Evolutionary conservation across 2,329 filamentous ascomycete species (phyloP), one percentile per base, ranked within the genome.

Genomic region (Colletotrichum horii): DNA sequence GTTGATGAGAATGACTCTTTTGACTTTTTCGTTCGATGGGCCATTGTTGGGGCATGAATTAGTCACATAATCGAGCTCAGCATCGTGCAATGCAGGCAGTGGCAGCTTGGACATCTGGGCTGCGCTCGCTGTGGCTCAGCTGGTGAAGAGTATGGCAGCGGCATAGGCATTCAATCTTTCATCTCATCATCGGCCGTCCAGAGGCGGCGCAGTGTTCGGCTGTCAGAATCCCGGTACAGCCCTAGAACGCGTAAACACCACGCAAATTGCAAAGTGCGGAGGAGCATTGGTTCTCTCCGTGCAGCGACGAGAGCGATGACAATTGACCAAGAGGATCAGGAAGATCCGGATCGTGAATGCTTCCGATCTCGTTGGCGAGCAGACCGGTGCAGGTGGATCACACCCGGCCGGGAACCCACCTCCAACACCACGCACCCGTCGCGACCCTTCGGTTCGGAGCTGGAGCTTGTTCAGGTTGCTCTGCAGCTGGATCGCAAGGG

Each of bases 151-250:
- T 66, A 38, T 14, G 58, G 32, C 16, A 22, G 34, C 55, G 19
- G 34, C 15, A 12, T 32, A 32, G 30, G 0, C 14, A 48, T 26
- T 26, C 9, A 3, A 28, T 28, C 22, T 36, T 14, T 19, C 32
- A 43, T 62, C 56, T 48, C 8, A 72, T 61, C 19, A 43, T 72
- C 73, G 62, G 62, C 15, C 28, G 9, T 62, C 38, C 15, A n/a
- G 36, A 22, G 34, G 60, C 28, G 71, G 71, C 32, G 64, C 69
- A 64, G 56, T 26, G 3, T 22, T 22, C 43, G 43, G 36, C 8
- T 48, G 32, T 32, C 38, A 58, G 19, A 14, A 12, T 30, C n/a
- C 62, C 62, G 73, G 69, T 19, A n/a, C 60, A 36, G 66, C 60
- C 34, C 19, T 70, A 60, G n/a, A 24, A 48, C 19, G 56, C 36